Base-by-base conservation (phyloP, 2,329 filamentous ascomycete genomes). In the Talaromyces albobiverticillius region DNA sequence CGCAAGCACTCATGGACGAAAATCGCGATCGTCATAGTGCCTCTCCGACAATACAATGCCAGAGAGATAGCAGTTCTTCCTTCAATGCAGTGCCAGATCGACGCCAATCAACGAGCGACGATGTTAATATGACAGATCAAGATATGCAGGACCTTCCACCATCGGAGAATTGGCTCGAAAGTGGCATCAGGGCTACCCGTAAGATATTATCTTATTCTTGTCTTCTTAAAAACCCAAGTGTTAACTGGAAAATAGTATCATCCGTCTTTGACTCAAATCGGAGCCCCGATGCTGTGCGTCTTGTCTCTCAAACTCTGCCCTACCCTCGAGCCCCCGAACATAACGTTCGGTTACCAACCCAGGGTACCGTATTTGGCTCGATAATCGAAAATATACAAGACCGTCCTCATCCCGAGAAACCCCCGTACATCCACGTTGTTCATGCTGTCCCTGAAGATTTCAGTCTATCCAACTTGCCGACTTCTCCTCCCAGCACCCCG, bases 381-480 rank as follows among this genome's bases (percentile, higher is more conserved):
- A 72, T 86, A 26, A 79, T 86, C 52, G 73, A 78, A 54, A 74
- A 76, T 3, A 76, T 86, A 1, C 82, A 84, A 63, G 71, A 76
- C 34, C 74, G 74, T 20, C 76, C 80, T 11, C 74, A 78, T 22
- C 65, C 73, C 3, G 76, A 73, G 46, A 74, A 77, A 13, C 82
- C 78, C 0, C 77, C 78, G 2, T 86, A 83, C 72, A 84, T 86
- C 67, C 84, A 84, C 56, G 79, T 86, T 47, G 84, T 82, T 51
- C 83, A 86, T 62, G 83, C 83, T 1, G 80, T 85, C 1, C 82
- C 82, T 9, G 80, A 81, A 38, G 79, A 80, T 50, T 85, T 84
- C 69, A 85, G 79, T 53, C 75, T 86, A 32, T 77, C 78, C 18
- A 83, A 85, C 59, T 74, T 86, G 3, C 83, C 83, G 7, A 81